These are phyloP conservation scores for Tolypocladium sp. DNA, from an alignment of 2,329 filamentous ascomycete genomes.

Conservation along the genomic window DNA sequence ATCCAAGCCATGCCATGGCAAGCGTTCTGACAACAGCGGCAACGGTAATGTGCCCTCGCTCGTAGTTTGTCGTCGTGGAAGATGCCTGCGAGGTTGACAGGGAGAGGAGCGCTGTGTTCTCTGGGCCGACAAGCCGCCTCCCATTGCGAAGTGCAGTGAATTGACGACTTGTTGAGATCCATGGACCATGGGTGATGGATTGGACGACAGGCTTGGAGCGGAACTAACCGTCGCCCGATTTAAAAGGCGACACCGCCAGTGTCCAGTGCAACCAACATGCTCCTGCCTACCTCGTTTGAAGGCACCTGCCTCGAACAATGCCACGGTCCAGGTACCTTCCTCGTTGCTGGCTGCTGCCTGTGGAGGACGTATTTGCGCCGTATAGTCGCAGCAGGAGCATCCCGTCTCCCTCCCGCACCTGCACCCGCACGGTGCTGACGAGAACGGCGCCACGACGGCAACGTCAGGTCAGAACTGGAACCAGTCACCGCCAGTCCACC, in stretches of 20 bases:
- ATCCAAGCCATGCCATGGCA: background rate
- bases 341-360: background rate
- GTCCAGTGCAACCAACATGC: background rate
- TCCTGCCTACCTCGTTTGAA: background rate
- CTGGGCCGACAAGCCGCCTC: background rate
- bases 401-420: background rate
- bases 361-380: background rate
- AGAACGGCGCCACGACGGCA: conserved; percentile 1
- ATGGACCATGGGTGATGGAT: background rate
- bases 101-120: background rate
- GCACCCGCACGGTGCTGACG: background rate
- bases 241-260: background rate
- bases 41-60: background rate
- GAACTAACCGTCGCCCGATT: background rate
- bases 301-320: background rate
- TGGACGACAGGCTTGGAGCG: background rate
- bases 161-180: background rate
- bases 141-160: background rate
- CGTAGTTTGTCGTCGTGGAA: background rate
- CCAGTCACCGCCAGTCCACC: background rate
- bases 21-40: background rate
- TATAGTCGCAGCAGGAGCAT: background rate
- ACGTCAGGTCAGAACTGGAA: background rate
- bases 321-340: background rate
- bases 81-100: background rate